Evolutionary conservation across 176 grass and related monocot genomes (phyloP).

Genomic region (Ensete ventricosum): DNA sequence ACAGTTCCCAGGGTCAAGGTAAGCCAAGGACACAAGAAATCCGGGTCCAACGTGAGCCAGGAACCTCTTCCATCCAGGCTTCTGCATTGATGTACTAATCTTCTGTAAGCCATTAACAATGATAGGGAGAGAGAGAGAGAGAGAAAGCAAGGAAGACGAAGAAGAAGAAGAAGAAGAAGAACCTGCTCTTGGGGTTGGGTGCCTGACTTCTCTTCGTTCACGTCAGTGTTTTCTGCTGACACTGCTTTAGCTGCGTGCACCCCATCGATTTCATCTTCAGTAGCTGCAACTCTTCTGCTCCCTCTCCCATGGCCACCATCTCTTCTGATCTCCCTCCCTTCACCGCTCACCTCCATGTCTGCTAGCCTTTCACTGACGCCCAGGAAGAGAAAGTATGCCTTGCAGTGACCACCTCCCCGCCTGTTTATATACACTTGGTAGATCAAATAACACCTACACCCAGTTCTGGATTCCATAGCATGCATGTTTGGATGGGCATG

Average conservation of each 20-base stretch:
- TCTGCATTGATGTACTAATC: conserved; percentile 23
- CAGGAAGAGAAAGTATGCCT: not conserved
- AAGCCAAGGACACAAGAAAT: conserved; percentile 87
- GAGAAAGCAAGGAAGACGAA: not conserved
- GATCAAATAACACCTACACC: no score
- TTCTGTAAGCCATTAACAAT: no score
- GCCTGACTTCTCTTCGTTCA: not conserved
- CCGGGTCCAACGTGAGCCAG: conserved; percentile 77
- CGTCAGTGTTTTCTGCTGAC: not conserved
- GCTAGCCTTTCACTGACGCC: not conserved
- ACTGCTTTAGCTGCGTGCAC: not conserved
- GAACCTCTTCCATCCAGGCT: conserved; percentile 63
- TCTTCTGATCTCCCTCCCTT: conserved; percentile 1
- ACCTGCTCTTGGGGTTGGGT: not conserved
- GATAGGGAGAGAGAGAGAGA: no score
- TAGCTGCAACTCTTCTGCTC: not conserved
- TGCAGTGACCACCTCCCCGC: not conserved
- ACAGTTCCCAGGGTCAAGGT: conserved; percentile 91
- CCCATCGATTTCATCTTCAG: not conserved
- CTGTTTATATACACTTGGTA: not conserved
- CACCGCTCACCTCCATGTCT: not conserved
- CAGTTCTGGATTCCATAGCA: no score
- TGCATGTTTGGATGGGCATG: no score
- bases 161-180: not conserved
- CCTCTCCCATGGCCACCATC: not conserved